Percentiles rank a stretch among this genome's conserved stretches.
Evolutionary conservation across 2,329 filamentous ascomycete genomes (phyloP).

Genomic region (Trichocomaceae sp.): DNA sequence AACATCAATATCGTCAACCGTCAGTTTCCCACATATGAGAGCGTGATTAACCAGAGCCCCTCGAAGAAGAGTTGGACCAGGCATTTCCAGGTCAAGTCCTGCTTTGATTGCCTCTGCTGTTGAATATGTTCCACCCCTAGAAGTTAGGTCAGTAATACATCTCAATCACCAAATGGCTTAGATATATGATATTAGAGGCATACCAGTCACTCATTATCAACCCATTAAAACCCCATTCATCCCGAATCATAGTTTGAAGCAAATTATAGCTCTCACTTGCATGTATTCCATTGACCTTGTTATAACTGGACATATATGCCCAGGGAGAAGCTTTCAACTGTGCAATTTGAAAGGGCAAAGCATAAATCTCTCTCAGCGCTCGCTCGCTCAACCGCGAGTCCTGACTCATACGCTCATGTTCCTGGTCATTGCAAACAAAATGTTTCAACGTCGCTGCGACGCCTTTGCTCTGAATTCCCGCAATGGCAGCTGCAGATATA

Average conservation of each 20-base stretch:
- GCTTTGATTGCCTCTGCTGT: conserved; percentile 39
- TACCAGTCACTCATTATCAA: conserved; percentile 43
- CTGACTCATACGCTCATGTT: conserved; percentile 38
- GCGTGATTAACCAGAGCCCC: conserved; percentile 35
- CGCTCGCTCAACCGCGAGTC: conserved; percentile 42
- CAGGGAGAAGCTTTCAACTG: conserved; percentile 49
- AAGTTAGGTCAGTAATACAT: conserved; percentile 23
- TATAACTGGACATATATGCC: conserved; percentile 55
- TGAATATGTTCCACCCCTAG: conserved; percentile 34
- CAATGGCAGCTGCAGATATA: conserved; percentile 64
- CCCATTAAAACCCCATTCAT: conserved; percentile 42
- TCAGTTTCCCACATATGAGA: conserved; percentile 51
- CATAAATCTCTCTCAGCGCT: conserved; percentile 57
- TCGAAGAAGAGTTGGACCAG: conserved; percentile 38
- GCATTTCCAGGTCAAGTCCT: conserved; percentile 44
- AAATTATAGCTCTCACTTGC: conserved; percentile 44
- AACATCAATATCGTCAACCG: conserved; percentile 49
- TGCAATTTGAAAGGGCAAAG: conserved; percentile 57
- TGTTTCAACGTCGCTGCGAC: conserved; percentile 58
- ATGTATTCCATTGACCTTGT: conserved; percentile 49
- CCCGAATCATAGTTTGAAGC: conserved; percentile 37
- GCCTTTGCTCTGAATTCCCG: conserved; percentile 57
- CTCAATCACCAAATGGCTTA: neutral
- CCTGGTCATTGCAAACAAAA: conserved; percentile 43
- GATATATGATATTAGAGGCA: conserved; percentile 3